These are phyloP conservation scores for Nicotiana noctiflora DNA, from an alignment of 257 asterid genomes.

Conservation along the genomic window DNA sequence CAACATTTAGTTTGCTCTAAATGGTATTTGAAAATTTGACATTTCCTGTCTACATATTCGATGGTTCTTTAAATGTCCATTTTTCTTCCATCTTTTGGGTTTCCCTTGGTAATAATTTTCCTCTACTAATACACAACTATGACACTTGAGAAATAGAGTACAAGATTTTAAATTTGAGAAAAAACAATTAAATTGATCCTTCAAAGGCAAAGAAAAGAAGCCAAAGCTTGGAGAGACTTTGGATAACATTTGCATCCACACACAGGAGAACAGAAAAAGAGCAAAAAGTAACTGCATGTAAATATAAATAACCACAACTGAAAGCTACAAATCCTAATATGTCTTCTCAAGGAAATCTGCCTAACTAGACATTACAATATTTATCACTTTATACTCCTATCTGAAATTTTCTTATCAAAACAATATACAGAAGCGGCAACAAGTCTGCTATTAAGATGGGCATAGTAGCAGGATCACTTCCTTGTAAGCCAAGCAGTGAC, in stretches of 20 bases:
- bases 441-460: slow-evolving; percentile 17
- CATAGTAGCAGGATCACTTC: slow-evolving; percentile 24
- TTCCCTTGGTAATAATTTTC: background rate
- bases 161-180: background rate
- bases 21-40: no score
- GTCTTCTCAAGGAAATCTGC: slow-evolving; percentile 19
- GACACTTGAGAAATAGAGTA: background rate
- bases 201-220: background rate
- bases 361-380: slow-evolving; percentile 25
- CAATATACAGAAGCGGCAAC: slow-evolving; percentile 53
- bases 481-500: slow-evolving; percentile 26
- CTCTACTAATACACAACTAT: background rate
- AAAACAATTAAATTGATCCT: background rate
- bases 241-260: background rate
- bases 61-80: background rate
- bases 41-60: no score
- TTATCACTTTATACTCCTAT: slow-evolving; percentile 21
- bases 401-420: slow-evolving; percentile 30
- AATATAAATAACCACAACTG: background rate
- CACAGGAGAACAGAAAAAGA: background rate
- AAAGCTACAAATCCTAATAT: slow-evolving; percentile 3
- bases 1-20: no score
- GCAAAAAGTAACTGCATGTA: background rate
- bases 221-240: background rate
- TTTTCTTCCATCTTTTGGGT: background rate